Conservation (phyloP, 2,329 filamentous ascomycete species). For the Thielaviopsis punctulata region DNA sequence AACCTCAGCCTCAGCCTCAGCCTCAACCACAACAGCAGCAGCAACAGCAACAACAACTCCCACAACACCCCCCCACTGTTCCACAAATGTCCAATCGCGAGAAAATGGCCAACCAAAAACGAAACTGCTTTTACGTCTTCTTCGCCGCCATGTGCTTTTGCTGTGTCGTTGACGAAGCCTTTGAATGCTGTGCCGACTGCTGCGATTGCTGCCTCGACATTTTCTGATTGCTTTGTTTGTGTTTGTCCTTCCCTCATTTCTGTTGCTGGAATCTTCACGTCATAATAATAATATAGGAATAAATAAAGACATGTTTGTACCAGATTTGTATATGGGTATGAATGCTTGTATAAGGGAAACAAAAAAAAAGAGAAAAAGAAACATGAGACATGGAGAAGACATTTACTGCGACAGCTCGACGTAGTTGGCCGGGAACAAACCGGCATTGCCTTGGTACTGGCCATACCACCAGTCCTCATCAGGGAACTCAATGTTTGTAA, state of each 20-base stretch:
- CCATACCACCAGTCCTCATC: conserved; percentile 99
- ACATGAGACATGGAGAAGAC: background rate
- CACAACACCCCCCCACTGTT: conserved; percentile 19
- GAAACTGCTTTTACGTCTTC: conserved; percentile 22
- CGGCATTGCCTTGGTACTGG: conserved; percentile 58
- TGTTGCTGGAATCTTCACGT: no score
- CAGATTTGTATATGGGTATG: background rate
- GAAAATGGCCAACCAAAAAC: conserved; percentile 13
- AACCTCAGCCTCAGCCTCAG: no score
- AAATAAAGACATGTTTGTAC: background rate
- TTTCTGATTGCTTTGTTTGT: conserved; percentile 9
- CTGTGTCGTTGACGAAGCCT: conserved; percentile 31
- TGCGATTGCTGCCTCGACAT: conserved; percentile 23
- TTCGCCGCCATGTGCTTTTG: conserved; percentile 33
- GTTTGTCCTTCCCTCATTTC: background rate
- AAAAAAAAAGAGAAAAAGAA: background rate
- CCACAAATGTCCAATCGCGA: conserved; percentile 10
- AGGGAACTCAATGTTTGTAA: conserved; percentile 78
- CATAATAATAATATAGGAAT: background rate
- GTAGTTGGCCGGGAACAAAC: conserved; percentile 69
- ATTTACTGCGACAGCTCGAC: conserved; percentile 31
- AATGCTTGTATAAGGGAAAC: background rate
- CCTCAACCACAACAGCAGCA: conserved; percentile 25
- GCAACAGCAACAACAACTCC: conserved; percentile 19
- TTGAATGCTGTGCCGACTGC: conserved; percentile 30